phyloP scores from a whole-genome alignment of 495 filamentous ascomycete species.

The Penicillium angulare region DNA sequence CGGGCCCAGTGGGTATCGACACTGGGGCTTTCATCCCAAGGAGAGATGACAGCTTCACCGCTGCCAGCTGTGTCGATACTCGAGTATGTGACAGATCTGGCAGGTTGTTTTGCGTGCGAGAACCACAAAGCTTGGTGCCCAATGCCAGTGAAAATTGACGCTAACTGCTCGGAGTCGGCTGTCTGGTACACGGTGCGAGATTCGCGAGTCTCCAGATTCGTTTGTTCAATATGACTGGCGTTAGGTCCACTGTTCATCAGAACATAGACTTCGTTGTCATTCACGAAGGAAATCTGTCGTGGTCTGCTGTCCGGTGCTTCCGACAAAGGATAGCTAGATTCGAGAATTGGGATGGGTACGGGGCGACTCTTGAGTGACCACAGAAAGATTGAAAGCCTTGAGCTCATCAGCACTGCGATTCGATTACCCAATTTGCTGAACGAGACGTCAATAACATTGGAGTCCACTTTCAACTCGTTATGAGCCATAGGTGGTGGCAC shows the following conservation, averaged over 20 bases:
- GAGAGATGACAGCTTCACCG: conserved; percentile 16
- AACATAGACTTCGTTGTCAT: conserved; percentile 45
- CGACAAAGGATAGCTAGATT: conserved; percentile 46
- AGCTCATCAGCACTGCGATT: conserved; percentile 69
- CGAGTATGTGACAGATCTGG: conserved; percentile 31
- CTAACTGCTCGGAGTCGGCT: conserved; percentile 35
- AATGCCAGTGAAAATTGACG: conserved; percentile 39
- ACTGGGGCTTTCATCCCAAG: conserved; percentile 34
- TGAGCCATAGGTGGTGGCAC: conserved; percentile 91
- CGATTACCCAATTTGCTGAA: conserved; percentile 63
- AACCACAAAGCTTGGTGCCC: conserved; percentile 43
- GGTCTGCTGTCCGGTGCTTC: conserved; percentile 33
- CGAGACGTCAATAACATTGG: conserved; percentile 69
- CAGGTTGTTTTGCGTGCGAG: conserved; percentile 29
- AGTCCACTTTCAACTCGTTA: conserved; percentile 63
- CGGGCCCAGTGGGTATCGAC: conserved; percentile 43
- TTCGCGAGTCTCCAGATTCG: conserved; percentile 35
- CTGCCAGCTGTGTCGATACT: conserved; percentile 17
- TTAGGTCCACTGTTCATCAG: conserved; percentile 36
- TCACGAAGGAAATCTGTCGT: conserved; percentile 43
- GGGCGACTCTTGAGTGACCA: conserved; percentile 57
- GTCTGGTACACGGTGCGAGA: conserved; percentile 33
- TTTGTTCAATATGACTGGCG: conserved; percentile 35
- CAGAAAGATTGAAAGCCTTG: conserved; percentile 60
- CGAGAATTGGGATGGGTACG: conserved; percentile 42